phyloP scores from a whole-genome alignment of 2,329 filamentous ascomycete species.

The Stemphylium beticola region DNA sequence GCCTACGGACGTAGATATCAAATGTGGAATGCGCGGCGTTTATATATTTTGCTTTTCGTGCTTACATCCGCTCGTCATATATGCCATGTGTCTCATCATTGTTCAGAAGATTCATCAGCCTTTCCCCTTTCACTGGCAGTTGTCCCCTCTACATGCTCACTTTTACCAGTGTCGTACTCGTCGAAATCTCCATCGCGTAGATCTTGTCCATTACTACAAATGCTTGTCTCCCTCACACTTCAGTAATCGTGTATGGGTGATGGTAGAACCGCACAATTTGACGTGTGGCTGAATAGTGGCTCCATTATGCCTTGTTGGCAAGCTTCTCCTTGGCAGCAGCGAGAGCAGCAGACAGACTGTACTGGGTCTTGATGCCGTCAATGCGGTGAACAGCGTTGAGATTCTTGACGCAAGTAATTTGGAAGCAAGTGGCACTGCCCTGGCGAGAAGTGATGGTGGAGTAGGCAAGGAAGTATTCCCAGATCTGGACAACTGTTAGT shows the following conservation, averaged over 20 bases:
- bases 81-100: neutral
- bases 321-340: conserved; percentile 53
- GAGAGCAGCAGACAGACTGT: conserved; percentile 70
- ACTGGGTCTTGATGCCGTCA: conserved; percentile 74
- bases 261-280: neutral
- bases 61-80: neutral
- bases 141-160: neutral
- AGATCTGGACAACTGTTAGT: conserved; percentile 66
- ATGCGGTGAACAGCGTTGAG: conserved; percentile 85
- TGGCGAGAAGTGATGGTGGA: conserved; percentile 85
- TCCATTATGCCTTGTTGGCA: conserved; percentile 15
- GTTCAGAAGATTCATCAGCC: neutral
- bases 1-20: neutral
- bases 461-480: conserved; percentile 89
- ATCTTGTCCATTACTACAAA: neutral
- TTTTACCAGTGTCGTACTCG: neutral
- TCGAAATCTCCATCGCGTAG: neutral
- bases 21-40: neutral
- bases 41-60: neutral
- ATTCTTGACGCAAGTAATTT: conserved; percentile 88
- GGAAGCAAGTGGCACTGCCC: conserved; percentile 83
- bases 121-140: neutral
- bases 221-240: neutral
- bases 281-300: neutral
- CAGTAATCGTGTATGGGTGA: neutral